These are phyloP conservation scores for Zopfia rhizophila DNA, from an alignment of 2,329 filamentous ascomycete species.

Conservation along the genomic window DNA sequence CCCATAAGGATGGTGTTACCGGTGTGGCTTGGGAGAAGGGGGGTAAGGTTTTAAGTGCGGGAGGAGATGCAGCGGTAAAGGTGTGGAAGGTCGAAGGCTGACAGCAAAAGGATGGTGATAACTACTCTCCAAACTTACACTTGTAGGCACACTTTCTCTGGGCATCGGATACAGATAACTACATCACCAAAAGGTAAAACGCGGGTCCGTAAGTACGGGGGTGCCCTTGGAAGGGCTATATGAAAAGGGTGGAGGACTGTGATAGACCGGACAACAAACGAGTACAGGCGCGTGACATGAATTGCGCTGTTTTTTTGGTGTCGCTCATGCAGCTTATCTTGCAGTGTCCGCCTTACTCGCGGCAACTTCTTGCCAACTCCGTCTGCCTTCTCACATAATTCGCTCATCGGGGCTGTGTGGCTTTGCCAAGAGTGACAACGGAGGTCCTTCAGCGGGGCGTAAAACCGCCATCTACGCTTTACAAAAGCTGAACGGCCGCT, in stretches of 20 bases:
- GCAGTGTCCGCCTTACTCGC: conserved; percentile 3
- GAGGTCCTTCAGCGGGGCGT: conserved; percentile 9
- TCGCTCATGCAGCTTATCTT: too few relatives aligned
- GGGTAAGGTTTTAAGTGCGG: conserved; percentile 77
- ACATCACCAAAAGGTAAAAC: conserved; percentile 23
- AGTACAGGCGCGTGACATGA: conserved; percentile 17
- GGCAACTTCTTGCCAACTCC: not conserved
- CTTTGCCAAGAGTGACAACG: conserved; percentile 10
- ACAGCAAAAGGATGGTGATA: conserved; percentile 8
- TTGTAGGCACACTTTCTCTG: not conserved
- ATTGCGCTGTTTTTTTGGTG: not conserved
- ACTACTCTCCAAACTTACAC: not conserved
- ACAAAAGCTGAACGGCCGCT: not conserved
- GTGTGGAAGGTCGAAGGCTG: conserved; percentile 70
- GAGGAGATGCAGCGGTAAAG: conserved; percentile 91
- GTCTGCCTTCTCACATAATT: conserved; percentile 11
- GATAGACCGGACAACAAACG: conserved; percentile 13
- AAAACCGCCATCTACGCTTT: too few relatives aligned
- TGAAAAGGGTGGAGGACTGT: too few relatives aligned
- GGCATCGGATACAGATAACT: conserved; percentile 15
- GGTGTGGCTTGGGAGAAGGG: conserved; percentile 80
- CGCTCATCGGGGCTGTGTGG: conserved; percentile 17
- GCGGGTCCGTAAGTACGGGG: too few relatives aligned
- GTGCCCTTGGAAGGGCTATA: too few relatives aligned
- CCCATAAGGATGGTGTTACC: conserved; percentile 95